These are phyloP conservation scores for Aureobasidium mangrovei DNA, from an alignment of 2,329 filamentous ascomycete species.

Conservation along the genomic window DNA sequence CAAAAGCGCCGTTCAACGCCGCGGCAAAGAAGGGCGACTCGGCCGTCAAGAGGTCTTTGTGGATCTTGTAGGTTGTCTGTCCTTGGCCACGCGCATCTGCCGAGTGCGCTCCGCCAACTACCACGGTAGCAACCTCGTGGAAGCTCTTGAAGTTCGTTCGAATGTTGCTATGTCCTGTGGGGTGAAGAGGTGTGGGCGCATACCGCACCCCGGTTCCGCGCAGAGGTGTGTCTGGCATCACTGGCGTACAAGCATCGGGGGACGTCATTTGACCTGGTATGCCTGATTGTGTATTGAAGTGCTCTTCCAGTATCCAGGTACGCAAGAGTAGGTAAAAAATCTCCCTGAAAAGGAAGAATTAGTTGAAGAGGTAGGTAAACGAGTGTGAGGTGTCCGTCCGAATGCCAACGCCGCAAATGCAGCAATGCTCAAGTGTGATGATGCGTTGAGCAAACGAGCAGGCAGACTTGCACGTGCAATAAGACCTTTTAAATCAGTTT, in stretches of 20 bases:
- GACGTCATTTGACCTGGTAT: slow-evolving; percentile 4
- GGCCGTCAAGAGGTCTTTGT: slow-evolving; percentile 39
- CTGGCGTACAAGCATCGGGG: not conserved
- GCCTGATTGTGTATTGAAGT: not conserved
- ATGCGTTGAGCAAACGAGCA: slow-evolving; percentile 8
- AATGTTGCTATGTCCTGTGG: slow-evolving; percentile 20
- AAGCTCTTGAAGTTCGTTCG: slow-evolving; percentile 32
- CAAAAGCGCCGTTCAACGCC: slow-evolving; percentile 39
- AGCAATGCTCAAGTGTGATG: not conserved
- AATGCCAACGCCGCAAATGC: slow-evolving; percentile 3
- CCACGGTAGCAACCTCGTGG: slow-evolving; percentile 31
- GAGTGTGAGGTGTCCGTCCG: not conserved
- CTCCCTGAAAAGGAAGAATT: not conserved
- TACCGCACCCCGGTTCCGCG: slow-evolving; percentile 5
- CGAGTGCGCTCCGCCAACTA: slow-evolving; percentile 29
- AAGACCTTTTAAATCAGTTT: slow-evolving; percentile 2
- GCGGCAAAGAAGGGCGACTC: slow-evolving; percentile 44
- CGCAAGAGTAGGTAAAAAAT: not conserved
- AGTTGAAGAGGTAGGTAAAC: not conserved
- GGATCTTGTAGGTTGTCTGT: slow-evolving; percentile 35
- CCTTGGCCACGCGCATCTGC: slow-evolving; percentile 20
- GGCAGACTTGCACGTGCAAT: slow-evolving; percentile 3
- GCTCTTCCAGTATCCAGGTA: not conserved
- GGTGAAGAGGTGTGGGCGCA: slow-evolving; percentile 15
- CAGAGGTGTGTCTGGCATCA: slow-evolving; percentile 1